Percentiles rank a stretch among this genome's conserved stretches.
Conservation (phyloP, 768 basidiomycete species). For the Clavulina sp. region DNA sequence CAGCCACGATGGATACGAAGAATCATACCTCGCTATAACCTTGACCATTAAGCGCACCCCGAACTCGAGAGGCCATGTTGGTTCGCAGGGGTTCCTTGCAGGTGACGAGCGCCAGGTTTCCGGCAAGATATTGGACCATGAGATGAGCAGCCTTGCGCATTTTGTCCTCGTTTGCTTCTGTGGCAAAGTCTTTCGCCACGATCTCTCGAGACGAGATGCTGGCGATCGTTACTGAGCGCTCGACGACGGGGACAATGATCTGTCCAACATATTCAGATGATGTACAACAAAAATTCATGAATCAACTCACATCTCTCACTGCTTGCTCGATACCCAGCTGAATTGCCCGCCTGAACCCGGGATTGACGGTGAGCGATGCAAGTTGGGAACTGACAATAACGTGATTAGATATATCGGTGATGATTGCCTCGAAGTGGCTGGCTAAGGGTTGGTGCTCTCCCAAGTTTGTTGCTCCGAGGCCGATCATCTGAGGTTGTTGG, state of each 20-base stretch:
- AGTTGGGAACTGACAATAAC: slow-evolving; percentile 67
- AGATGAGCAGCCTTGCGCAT: slow-evolving; percentile 80
- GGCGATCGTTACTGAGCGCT: slow-evolving; percentile 94
- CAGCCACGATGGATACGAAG: slow-evolving; percentile 5
- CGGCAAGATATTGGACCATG: slow-evolving; percentile 95
- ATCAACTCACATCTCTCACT: slow-evolving; percentile 64
- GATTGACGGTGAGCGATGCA: slow-evolving; percentile 55
- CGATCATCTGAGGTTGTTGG: slow-evolving; percentile 19
- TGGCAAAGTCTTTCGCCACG: slow-evolving; percentile 89
- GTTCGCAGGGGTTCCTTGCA: slow-evolving; percentile 94
- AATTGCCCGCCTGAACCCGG: slow-evolving; percentile 76
- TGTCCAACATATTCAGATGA: slow-evolving; percentile 16
- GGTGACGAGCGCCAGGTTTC: slow-evolving; percentile 88
- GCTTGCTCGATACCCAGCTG: slow-evolving; percentile 84
- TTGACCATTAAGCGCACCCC: slow-evolving; percentile 65
- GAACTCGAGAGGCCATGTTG: slow-evolving; percentile 76
- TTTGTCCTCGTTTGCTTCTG: slow-evolving; percentile 79
- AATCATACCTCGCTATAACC: slow-evolving; percentile 67
- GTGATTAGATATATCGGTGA: slow-evolving; percentile 48
- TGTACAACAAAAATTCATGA: background rate
- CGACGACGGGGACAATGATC: slow-evolving; percentile 95
- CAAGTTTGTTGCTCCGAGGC: slow-evolving; percentile 22
- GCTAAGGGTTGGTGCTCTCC: slow-evolving; percentile 50
- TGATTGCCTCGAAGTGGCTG: slow-evolving; percentile 65
- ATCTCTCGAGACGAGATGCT: slow-evolving; percentile 94